Conservation (phyloP, 345 rosid species). For the Mallotus nudiflorus region DNA sequence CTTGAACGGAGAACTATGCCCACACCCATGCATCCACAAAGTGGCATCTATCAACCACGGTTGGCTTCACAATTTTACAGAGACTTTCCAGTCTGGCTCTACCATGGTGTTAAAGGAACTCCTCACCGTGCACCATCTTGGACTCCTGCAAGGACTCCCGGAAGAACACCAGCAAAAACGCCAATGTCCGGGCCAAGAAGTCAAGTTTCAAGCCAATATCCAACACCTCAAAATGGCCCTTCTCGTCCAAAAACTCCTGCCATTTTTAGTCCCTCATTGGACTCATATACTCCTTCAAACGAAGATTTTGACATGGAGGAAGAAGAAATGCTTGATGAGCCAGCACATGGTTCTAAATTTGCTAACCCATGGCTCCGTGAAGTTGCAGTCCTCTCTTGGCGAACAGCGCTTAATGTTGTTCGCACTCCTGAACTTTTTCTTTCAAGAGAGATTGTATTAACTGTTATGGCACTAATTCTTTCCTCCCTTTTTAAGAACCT, state of each 20-base stretch:
- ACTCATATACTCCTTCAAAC: constrained; percentile 33
- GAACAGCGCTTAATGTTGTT: constrained; percentile 46
- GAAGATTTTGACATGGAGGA: constrained; percentile 40
- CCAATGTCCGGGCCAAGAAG: constrained; percentile 33
- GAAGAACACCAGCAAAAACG: constrained; percentile 47
- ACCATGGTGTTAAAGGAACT: constrained; percentile 50
- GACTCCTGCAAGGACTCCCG: constrained; percentile 64
- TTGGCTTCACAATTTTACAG: constrained; percentile 68
- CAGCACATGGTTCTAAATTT: constrained; percentile 47
- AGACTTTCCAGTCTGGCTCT: constrained; percentile 63
- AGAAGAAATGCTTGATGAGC: constrained; percentile 47
- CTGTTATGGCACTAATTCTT: constrained; percentile 62
- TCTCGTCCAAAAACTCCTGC: constrained; percentile 33
- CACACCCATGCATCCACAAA: constrained; percentile 47
- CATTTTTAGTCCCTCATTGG: constrained; percentile 23
- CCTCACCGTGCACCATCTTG: constrained; percentile 55
- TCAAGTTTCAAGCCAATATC: constrained; percentile 27
- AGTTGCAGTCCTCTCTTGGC: constrained; percentile 53
- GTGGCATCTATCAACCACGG: constrained; percentile 45
- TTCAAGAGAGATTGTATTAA: constrained; percentile 50
- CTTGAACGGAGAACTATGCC: constrained; percentile 41
- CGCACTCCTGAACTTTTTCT: constrained; percentile 67
- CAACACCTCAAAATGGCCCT: constrained; percentile 34
- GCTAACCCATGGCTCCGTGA: constrained; percentile 70
- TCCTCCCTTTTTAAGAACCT: constrained; percentile 53